Evolutionary conservation across 139 green algal genomes (phyloP).

Genomic region (Auxenochlorella pyrenoidosa): DNA sequence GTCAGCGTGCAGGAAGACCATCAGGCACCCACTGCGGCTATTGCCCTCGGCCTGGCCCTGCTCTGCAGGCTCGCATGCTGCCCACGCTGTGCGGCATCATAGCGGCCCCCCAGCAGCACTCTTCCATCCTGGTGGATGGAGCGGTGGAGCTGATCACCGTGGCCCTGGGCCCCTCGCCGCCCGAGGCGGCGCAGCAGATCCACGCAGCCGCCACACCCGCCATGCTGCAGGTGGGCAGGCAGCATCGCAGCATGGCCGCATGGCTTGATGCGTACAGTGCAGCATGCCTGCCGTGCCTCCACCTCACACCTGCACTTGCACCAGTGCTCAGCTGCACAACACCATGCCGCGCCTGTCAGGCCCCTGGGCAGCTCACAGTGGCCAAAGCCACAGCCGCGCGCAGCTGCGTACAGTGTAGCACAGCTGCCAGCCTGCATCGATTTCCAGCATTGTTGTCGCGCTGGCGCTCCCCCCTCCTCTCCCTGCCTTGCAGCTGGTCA

Average conservation of each 20-base stretch:
- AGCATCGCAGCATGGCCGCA: not conserved
- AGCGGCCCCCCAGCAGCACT: slow-evolving; percentile 29
- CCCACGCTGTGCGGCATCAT: slow-evolving; percentile 62
- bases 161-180: slow-evolving; percentile 49
- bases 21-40: not conserved
- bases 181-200: slow-evolving; percentile 48
- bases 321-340: too few relatives aligned
- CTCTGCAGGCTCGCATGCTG: slow-evolving; percentile 49
- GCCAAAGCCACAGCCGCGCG: too few relatives aligned
- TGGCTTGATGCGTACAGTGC: too few relatives aligned
- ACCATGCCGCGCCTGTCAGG: too few relatives aligned
- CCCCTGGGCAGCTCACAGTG: too few relatives aligned
- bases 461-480: too few relatives aligned
- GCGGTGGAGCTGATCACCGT: slow-evolving; percentile 69
- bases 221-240: slow-evolving; percentile 42
- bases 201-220: slow-evolving; percentile 39
- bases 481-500: not conserved
- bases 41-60: too few relatives aligned
- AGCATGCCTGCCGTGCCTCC: too few relatives aligned
- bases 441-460: too few relatives aligned
- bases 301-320: too few relatives aligned
- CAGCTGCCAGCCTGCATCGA: too few relatives aligned
- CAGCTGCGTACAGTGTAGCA: too few relatives aligned
- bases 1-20: not conserved
- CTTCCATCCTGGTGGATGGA: slow-evolving; percentile 61